Percentiles rank a stretch among this genome's conserved stretches.
Conservation (phyloP, 345 rosid genomes). For the Conringia planisiliqua region DNA sequence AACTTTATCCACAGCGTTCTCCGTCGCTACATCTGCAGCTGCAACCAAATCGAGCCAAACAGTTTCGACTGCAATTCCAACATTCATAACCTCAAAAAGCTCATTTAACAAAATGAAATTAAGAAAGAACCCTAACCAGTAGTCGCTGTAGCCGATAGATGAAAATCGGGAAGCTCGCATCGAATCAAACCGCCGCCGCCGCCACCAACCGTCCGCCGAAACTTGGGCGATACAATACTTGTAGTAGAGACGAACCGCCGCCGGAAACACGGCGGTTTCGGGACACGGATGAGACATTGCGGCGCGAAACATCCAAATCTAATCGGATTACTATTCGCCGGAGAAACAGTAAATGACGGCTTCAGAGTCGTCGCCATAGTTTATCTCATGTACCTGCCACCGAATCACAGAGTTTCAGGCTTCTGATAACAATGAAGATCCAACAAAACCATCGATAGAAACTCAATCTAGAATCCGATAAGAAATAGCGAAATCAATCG, state of each 20-base stretch:
- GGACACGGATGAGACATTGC: constrained; percentile 11
- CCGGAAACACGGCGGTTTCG: constrained; percentile 15
- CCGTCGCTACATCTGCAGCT: constrained; percentile 55
- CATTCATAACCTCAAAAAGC: background rate
- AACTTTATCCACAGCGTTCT: constrained; percentile 42
- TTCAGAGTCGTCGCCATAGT: constrained; percentile 28
- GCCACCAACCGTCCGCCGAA: constrained; percentile 4
- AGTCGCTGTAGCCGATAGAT: constrained; percentile 29
- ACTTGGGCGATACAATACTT: background rate
- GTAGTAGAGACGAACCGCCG: constrained; percentile 11
- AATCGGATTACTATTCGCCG: constrained; percentile 11
- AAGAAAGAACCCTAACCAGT: constrained; percentile 17
- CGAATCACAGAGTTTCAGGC: background rate
- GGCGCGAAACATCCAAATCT: constrained; percentile 28
- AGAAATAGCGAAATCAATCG: background rate
- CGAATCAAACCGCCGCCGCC: constrained; percentile 29
- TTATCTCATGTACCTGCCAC: constrained; percentile 7
- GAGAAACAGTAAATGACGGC: constrained; percentile 26
- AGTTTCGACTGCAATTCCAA: background rate
- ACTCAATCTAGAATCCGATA: background rate
- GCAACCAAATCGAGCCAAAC: constrained; percentile 13
- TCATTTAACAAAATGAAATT: background rate
- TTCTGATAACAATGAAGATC: background rate
- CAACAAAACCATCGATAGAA: background rate
- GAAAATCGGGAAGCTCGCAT: constrained; percentile 31